These are phyloP conservation scores for Fusarium oligoseptatum DNA, from an alignment of 2,329 filamentous ascomycete species.

Conservation along the genomic window DNA sequence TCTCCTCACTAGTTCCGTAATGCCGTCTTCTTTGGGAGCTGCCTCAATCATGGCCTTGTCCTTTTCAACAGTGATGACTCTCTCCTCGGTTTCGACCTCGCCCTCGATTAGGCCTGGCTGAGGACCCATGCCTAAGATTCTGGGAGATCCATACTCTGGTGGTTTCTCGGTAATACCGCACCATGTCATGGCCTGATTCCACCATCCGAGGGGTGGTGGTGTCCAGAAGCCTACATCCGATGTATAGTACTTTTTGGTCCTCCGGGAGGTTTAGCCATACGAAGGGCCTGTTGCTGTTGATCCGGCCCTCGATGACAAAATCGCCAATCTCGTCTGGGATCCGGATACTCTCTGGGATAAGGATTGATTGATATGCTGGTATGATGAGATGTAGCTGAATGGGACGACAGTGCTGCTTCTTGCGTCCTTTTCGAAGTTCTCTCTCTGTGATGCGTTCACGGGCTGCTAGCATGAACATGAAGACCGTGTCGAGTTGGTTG, in stretches of 20 bases:
- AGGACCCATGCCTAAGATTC: constrained; percentile 44
- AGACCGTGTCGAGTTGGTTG: constrained; percentile 56
- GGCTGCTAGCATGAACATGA: constrained; percentile 56
- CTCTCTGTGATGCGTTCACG: constrained; percentile 45
- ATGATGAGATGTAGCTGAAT: constrained; percentile 55
- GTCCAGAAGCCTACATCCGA: constrained; percentile 51
- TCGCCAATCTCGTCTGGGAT: constrained; percentile 55
- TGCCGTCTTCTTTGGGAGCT: not conserved
- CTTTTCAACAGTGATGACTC: constrained; percentile 29
- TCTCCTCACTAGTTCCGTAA: constrained; percentile 22
- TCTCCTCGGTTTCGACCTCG: constrained; percentile 5
- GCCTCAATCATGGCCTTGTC: constrained; percentile 15
- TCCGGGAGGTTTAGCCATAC: constrained; percentile 55
- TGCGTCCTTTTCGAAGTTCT: constrained; percentile 43
- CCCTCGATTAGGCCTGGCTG: constrained; percentile 24
- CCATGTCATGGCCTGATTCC: constrained; percentile 44
- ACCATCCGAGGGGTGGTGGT: constrained; percentile 47
- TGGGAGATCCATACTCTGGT: constrained; percentile 35
- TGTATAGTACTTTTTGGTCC: constrained; percentile 49
- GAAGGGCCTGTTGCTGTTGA: constrained; percentile 54
- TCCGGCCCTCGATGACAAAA: constrained; percentile 55
- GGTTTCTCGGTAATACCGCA: constrained; percentile 45
- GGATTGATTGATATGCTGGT: constrained; percentile 55
- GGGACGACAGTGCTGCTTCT: constrained; percentile 34
- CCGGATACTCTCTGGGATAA: constrained; percentile 52